Evolutionary conservation across 2,329 filamentous ascomycete species (phyloP).

Genomic region (Pseudogymnoascus sp.): DNA sequence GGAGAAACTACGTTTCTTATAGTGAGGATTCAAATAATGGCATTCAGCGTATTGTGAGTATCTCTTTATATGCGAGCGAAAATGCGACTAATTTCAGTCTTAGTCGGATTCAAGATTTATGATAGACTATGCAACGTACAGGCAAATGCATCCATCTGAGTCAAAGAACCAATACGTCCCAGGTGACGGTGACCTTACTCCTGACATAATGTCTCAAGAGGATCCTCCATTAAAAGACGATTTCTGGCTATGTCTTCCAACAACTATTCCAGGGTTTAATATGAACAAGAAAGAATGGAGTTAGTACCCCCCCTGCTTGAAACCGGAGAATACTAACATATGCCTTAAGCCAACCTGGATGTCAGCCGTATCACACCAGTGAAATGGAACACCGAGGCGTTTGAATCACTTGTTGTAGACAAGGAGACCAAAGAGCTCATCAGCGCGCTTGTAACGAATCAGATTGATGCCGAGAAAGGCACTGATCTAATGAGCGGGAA

Average conservation of each 20-base stretch:
- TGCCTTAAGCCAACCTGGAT: background rate
- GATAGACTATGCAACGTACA: too few relatives aligned
- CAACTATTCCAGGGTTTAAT: conserved; percentile 8
- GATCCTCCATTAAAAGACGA: too few relatives aligned
- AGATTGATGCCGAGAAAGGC: conserved; percentile 20
- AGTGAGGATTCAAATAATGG: too few relatives aligned
- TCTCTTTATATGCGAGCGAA: too few relatives aligned
- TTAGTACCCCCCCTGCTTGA: background rate
- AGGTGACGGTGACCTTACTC: too few relatives aligned
- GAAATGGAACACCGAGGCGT: conserved; percentile 35
- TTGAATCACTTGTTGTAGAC: conserved; percentile 37
- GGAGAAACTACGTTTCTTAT: too few relatives aligned
- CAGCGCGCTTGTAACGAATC: conserved; percentile 38
- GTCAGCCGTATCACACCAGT: conserved; percentile 9
- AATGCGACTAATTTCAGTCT: too few relatives aligned
- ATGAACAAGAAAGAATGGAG: conserved; percentile 14
- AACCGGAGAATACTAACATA: background rate
- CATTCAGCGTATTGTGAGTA: too few relatives aligned
- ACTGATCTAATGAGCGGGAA: conserved; percentile 24
- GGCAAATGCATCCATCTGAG: too few relatives aligned
- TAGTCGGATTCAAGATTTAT: too few relatives aligned
- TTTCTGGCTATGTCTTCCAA: background rate
- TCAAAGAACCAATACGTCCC: too few relatives aligned
- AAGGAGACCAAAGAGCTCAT: conserved; percentile 39
- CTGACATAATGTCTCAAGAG: too few relatives aligned